phyloP scores from a whole-genome alignment of 2,329 filamentous ascomycete genomes.

The Blumeria graminis region DNA sequence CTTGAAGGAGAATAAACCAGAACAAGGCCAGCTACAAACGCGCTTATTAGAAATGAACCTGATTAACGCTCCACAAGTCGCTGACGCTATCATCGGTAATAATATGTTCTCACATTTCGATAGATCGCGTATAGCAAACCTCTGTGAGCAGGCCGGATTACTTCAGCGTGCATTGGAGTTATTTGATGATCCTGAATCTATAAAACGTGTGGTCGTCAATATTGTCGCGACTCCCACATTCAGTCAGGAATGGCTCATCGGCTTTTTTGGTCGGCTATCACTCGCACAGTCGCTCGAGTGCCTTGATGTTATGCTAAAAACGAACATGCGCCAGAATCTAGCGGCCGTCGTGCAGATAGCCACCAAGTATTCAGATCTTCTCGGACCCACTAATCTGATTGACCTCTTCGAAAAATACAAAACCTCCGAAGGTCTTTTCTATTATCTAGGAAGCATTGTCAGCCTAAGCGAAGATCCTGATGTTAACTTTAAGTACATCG shows the following conservation, averaged over 20 bases:
- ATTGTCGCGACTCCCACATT: slow-evolving; percentile 64
- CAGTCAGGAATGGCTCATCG: slow-evolving; percentile 72
- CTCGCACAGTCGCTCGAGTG: slow-evolving; percentile 89
- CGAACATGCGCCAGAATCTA: slow-evolving; percentile 91
- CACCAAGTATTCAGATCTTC: slow-evolving; percentile 91
- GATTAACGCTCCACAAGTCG: slow-evolving; percentile 86
- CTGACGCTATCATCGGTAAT: slow-evolving; percentile 90
- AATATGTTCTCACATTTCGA: slow-evolving; percentile 98
- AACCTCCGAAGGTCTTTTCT: slow-evolving; percentile 89
- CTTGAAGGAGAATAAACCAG: slow-evolving; percentile 79
- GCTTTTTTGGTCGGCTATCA: slow-evolving; percentile 82
- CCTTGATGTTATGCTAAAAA: slow-evolving; percentile 85
- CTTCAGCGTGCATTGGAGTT: slow-evolving; percentile 76
- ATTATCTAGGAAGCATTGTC: slow-evolving; percentile 93
- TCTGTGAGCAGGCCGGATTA: slow-evolving; percentile 85
- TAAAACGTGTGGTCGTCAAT: slow-evolving; percentile 78
- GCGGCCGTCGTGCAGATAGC: slow-evolving; percentile 87
- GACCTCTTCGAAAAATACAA: slow-evolving; percentile 95
- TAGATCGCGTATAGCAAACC: slow-evolving; percentile 61
- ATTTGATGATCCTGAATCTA: slow-evolving; percentile 67
- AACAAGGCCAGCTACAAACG: slow-evolving; percentile 84
- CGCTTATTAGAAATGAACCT: slow-evolving; percentile 95
- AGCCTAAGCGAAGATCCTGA: slow-evolving; percentile 89
- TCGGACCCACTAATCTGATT: slow-evolving; percentile 70
- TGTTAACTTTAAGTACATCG: slow-evolving; percentile 98